Conservation (phyloP, 495 filamentous ascomycete genomes). For the Penicillium robsamsonii region DNA sequence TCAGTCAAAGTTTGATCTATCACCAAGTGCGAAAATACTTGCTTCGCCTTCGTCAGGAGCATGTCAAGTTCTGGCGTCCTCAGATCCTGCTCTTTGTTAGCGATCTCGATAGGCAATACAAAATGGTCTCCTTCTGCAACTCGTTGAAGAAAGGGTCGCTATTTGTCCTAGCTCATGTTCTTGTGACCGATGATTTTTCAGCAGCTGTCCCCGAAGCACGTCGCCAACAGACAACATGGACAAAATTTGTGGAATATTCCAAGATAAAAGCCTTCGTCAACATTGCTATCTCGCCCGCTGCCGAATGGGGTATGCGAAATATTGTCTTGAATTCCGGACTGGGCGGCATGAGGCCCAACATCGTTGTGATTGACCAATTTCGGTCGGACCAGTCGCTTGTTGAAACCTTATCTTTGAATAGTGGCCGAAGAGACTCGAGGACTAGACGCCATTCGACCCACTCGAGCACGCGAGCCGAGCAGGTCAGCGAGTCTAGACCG, state of each 20-base stretch:
- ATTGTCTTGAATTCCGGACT: slow-evolving; percentile 77
- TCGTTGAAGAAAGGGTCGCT: slow-evolving; percentile 84
- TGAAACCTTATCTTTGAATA: slow-evolving; percentile 36
- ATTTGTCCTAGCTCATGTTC: slow-evolving; percentile 83
- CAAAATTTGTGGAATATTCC: slow-evolving; percentile 81
- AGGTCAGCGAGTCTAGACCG: slow-evolving; percentile 44
- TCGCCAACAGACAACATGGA: slow-evolving; percentile 76
- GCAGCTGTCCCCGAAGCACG: slow-evolving; percentile 76
- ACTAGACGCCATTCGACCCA: slow-evolving; percentile 26
- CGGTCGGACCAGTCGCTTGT: slow-evolving; percentile 54
- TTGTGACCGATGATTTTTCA: slow-evolving; percentile 80
- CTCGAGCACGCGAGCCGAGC: slow-evolving; percentile 12
- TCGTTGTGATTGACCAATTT: slow-evolving; percentile 75
- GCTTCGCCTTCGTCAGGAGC: slow-evolving; percentile 75
- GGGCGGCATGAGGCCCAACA: slow-evolving; percentile 90
- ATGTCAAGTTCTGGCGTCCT: slow-evolving; percentile 90
- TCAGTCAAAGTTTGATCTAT: slow-evolving; percentile 85
- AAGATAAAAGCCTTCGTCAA: slow-evolving; percentile 89
- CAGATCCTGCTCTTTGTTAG: slow-evolving; percentile 84
- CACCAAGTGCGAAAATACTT: slow-evolving; percentile 90
- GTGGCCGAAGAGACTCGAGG: slow-evolving; percentile 27
- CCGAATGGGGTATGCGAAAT: slow-evolving; percentile 86
- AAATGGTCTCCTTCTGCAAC: slow-evolving; percentile 88
- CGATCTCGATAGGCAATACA: slow-evolving; percentile 71
- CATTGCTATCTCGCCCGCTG: slow-evolving; percentile 72